Base-by-base conservation (phyloP, 352 stramenopile genomes). In the Aphanomyces invadans region DNA sequence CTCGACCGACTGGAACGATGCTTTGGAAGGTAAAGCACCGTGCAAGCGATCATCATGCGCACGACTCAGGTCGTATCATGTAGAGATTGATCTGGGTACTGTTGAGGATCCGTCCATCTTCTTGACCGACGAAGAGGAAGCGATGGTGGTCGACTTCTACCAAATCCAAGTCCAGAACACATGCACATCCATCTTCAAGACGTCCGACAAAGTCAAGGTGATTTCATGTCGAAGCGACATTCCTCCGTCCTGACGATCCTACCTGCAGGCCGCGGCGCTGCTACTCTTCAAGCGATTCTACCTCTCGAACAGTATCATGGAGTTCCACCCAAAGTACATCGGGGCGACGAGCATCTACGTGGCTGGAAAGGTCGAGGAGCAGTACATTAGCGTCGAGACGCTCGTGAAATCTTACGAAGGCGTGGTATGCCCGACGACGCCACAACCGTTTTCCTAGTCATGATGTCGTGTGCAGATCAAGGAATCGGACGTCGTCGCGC, bases 221-320 rank as follows among this genome's bases (percentile, higher is more conserved):
- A n/a, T n/a, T n/a, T n/a, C n/a, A n/a, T n/a, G n/a, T n/a, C n/a
- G n/a, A n/a, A n/a, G n/a, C n/a, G n/a, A n/a, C n/a, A n/a, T n/a
- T n/a, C n/a, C n/a, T n/a, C n/a, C 26, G 1, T 15, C 36, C 4
- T 62, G 46, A 52, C 44, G 21, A 26, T 36, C 31, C 1, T 21
- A 39, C 25, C 3, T 67, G 17, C 56, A 69, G 62, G 89, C 83
- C 70, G 91, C 79, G 33, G 84, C 87, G 10, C 73, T 93, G 62
- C 78, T 92, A 71, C 75, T 95, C 4, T 95, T 86, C 70, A 96
- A 96, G 67, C 81, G 87, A 9, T 96, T 96, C 70, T 96, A 92
- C 64, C 71, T 96, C 2, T 90, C 80, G 19, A 94, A 95, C 71
- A 93, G 81, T 45, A 83, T 94, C 52, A 90, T 92, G 80, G 83